phyloP scores from a whole-genome alignment of 208 protist genomes.

The Phytomonas francai region DNA sequence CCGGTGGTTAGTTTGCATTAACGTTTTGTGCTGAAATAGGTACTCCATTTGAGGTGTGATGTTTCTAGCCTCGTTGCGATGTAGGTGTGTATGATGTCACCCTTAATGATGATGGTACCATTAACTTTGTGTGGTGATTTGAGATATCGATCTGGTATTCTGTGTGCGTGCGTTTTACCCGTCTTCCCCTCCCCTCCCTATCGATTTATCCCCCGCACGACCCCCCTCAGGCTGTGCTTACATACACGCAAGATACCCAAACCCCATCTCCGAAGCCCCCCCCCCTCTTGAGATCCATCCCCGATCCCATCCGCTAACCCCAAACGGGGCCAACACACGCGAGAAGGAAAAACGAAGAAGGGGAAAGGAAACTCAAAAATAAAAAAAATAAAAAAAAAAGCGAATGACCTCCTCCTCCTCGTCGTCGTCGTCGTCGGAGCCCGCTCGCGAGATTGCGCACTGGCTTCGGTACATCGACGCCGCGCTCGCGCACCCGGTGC shows the following conservation, averaged over 20 bases:
- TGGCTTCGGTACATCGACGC: constrained; percentile 60
- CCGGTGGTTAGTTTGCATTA: not conserved
- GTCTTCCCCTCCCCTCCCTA: not conserved
- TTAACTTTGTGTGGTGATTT: not conserved
- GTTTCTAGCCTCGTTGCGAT: not conserved
- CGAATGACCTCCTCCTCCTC: not conserved
- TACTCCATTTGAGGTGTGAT: not conserved
- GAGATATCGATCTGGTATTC: not conserved
- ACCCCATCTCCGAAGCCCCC: too few species aligned
- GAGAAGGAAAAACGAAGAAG: too few species aligned
- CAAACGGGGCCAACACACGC: too few species aligned
- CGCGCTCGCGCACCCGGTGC: constrained; percentile 45
- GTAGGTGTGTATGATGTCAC: not conserved
- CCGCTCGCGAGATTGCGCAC: constrained; percentile 45
- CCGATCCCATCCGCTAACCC: too few species aligned
- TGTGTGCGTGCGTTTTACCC: not conserved
- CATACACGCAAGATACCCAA: too few species aligned
- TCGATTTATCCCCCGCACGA: not conserved
- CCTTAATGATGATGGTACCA: not conserved
- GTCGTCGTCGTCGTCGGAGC: not conserved
- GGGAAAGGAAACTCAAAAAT: too few species aligned
- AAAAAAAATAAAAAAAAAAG: too few species aligned
- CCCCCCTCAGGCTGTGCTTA: not conserved
- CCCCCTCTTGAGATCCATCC: too few species aligned
- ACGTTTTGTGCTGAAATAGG: not conserved